Conservation (phyloP, 2,329 filamentous ascomycete species). For the Tolypocladium endophyticum region DNA sequence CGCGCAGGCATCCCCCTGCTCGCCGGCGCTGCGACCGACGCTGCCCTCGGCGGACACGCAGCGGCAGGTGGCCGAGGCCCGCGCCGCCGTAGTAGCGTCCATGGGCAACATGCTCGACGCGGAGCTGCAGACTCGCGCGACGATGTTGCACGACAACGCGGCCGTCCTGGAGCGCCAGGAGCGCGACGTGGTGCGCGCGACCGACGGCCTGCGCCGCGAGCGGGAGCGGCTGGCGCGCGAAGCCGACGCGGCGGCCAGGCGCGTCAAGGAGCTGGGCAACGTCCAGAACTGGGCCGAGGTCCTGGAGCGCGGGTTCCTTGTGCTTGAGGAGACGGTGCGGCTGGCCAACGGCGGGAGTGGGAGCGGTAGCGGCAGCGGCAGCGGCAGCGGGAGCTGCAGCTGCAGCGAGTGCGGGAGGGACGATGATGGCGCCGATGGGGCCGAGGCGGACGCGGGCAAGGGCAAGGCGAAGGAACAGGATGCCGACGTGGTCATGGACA, state of each 20-base stretch:
- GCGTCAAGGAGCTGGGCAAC: conserved; percentile 68
- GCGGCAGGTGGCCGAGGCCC: conserved; percentile 44
- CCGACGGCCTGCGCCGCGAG: conserved; percentile 49
- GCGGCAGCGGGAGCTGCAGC: conserved; percentile 27
- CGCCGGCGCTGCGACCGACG: conserved; percentile 19
- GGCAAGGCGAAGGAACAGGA: conserved; percentile 6
- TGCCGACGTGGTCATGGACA: conserved; percentile 11
- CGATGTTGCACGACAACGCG: conserved; percentile 59
- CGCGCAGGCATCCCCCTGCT: conserved; percentile 4
- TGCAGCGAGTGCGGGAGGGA: conserved; percentile 26
- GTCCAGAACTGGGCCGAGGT: conserved; percentile 85
- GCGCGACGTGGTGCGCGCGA: conserved; percentile 50
- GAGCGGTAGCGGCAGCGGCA: conserved; percentile 17
- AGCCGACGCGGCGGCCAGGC: conserved; percentile 49
- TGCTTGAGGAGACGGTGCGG: conserved; percentile 54
- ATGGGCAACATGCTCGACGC: conserved; percentile 61
- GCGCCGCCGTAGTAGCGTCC: conserved; percentile 47
- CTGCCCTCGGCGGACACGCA: conserved; percentile 31
- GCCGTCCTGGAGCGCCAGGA: conserved; percentile 57
- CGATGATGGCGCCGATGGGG: conserved; percentile 5
- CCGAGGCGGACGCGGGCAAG: conserved; percentile 1
- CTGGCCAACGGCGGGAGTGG: conserved; percentile 30
- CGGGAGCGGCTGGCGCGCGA: conserved; percentile 55
- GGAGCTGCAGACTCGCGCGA: conserved; percentile 57
- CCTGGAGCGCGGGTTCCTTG: conserved; percentile 56